phyloP scores from a whole-genome alignment of 2,329 filamentous ascomycete species.

The Monosporascus sp. region DNA sequence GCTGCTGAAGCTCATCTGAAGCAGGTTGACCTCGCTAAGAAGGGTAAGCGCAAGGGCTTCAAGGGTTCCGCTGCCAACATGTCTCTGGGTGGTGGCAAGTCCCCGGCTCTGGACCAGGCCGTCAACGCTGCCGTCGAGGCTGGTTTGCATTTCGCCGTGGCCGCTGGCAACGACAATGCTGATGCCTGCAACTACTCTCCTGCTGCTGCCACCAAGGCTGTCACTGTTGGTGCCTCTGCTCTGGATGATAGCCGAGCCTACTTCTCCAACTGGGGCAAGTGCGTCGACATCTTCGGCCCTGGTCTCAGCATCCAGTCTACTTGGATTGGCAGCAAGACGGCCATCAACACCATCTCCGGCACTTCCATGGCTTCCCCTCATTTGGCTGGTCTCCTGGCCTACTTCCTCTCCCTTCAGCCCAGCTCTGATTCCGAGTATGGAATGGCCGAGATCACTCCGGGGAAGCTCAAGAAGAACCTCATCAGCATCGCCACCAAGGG shows the following conservation, averaged over 20 bases:
- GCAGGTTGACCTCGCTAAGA: constrained; percentile 73
- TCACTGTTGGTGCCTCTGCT: constrained; percentile 94
- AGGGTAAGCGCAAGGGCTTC: constrained; percentile 89
- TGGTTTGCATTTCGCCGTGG: constrained; percentile 95
- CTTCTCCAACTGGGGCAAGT: constrained; percentile 99
- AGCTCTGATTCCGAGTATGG: constrained; percentile 84
- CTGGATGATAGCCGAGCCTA: constrained; percentile 94
- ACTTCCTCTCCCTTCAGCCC: constrained; percentile 95
- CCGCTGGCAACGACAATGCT: constrained; percentile 97
- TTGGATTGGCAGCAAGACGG: constrained; percentile 95
- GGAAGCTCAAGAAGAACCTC: constrained; percentile 87
- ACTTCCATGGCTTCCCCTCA: constrained; percentile 99
- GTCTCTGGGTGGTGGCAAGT: constrained; percentile 98
- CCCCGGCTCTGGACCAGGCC: constrained; percentile 79
- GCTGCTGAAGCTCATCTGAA: constrained; percentile 75
- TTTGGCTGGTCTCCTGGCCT: constrained; percentile 91
- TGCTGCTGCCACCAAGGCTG: constrained; percentile 81
- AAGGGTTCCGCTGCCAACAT: constrained; percentile 99
- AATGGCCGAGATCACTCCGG: constrained; percentile 81
- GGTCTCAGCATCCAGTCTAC: constrained; percentile 96
- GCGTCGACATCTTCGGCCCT: constrained; percentile 98
- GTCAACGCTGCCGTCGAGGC: constrained; percentile 90
- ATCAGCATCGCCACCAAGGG: constrained; percentile 76
- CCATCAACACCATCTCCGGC: constrained; percentile 97
- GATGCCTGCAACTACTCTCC: constrained; percentile 99